Evolutionary conservation across 2,329 filamentous ascomycete species (phyloP), one percentile per base, ranked within the genome.

Genomic region (Orbilia ellipsospora): DNA sequence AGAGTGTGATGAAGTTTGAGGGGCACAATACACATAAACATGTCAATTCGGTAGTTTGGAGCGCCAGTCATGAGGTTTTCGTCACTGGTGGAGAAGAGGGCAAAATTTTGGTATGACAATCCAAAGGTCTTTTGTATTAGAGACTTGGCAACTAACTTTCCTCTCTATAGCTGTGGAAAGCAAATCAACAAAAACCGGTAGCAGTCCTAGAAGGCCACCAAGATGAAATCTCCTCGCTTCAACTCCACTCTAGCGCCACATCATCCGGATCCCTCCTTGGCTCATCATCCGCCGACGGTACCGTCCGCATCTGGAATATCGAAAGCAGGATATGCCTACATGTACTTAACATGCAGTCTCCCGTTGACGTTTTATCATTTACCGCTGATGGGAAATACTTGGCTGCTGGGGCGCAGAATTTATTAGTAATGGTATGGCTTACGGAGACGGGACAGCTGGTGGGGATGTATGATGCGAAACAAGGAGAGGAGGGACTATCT

Each of bases 371-470:
- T 18, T 23, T 75, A 7, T 75, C 64, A 12, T 75, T 75, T 26
- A 75, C 72, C 1, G 54, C 64, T 20, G 72, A 75, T 44, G 72
- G 72, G n/a, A 75, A 65, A 51, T 69, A 75, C 16, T 18, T 75
- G 18, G 72, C 72, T 13, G 64, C 72, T 12, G 72, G 72, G 7
- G 64, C 72, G 4, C 57, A 69, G 15, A 75, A 64, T 40, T 51
- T 75, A 42, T n/a, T 69, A 26, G 72, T 75, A 28, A 75, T 75
- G 72, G 54, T 69, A 50, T 75, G 72, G 72, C 72, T 68, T 5
- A 75, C 72, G 26, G 72, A 75, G 16, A 75, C 72, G 0, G 72
- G 72, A 13, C 72, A 68, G 20, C n/a, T 69, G 18, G 72, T 59
- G 4, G 72, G 72, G 12, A 69, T 75, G 51, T 75, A 75, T 36